Percentiles rank a stretch among this genome's conserved stretches.
These are phyloP conservation scores for Fusarium nygamai DNA, from an alignment of 2,329 filamentous ascomycete species.

Conservation along the genomic window DNA sequence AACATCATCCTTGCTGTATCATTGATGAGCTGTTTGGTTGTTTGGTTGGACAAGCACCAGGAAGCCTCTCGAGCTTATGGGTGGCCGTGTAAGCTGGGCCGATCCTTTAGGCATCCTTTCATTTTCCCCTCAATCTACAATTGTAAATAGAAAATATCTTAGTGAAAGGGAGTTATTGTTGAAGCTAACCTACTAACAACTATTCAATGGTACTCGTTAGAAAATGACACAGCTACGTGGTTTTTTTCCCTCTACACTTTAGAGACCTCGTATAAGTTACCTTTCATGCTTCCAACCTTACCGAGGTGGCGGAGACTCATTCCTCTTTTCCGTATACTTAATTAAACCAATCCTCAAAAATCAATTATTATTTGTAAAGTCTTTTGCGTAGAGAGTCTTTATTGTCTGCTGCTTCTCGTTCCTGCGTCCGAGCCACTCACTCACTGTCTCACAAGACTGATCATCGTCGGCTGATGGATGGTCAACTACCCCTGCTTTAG, in stretches of 20 bases:
- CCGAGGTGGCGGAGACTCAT: background rate
- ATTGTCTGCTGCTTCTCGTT: background rate
- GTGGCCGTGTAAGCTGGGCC: background rate
- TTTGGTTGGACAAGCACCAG: background rate
- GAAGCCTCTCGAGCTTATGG: background rate
- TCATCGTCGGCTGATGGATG: constrained; percentile 25
- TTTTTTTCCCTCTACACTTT: background rate
- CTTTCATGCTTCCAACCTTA: background rate
- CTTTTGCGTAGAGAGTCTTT: too few relatives aligned
- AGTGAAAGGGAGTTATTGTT: background rate
- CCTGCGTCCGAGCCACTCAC: background rate
- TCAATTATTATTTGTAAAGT: background rate
- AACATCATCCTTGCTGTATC: background rate
- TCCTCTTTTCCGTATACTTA: background rate
- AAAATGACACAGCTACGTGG: background rate
- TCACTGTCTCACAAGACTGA: constrained; percentile 4
- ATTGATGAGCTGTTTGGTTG: background rate
- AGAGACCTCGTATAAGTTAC: background rate
- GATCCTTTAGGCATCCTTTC: constrained; percentile 12
- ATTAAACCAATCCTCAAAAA: background rate
- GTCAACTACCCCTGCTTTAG: constrained; percentile 21
- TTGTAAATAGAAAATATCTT: background rate
- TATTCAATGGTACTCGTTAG: background rate
- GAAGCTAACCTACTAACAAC: background rate
- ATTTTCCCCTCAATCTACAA: background rate